phyloP scores from a whole-genome alignment of 192 early-diverging fungal genomes.

The Powellomyces hirtus region DNA sequence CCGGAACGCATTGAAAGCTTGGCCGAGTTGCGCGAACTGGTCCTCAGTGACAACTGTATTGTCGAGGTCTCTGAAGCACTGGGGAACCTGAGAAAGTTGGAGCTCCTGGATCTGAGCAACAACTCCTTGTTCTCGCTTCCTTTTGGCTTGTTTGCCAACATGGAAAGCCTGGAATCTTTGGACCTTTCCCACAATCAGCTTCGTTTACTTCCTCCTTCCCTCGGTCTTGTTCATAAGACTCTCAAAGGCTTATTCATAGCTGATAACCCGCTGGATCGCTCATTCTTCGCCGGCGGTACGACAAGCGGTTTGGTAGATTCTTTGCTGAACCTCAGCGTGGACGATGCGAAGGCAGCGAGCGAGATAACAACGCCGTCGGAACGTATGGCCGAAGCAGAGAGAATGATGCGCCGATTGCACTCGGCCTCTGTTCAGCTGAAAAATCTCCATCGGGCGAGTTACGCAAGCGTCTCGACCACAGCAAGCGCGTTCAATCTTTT shows the following conservation, averaged over 20 bases:
- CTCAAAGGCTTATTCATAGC: slow-evolving; percentile 23
- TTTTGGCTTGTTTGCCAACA: slow-evolving; percentile 11
- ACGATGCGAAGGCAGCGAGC: not conserved
- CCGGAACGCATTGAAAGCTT: slow-evolving; percentile 23
- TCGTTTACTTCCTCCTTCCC: slow-evolving; percentile 38
- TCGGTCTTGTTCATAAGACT: slow-evolving; percentile 36
- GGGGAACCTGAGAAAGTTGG: slow-evolving; percentile 27
- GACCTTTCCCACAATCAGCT: slow-evolving; percentile 36
- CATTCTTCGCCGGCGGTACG: not conserved
- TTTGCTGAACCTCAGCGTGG: slow-evolving; percentile 2
- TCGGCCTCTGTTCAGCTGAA: not conserved
- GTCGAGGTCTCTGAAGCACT: slow-evolving; percentile 29
- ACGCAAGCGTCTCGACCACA: not conserved
- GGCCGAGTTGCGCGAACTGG: slow-evolving; percentile 38
- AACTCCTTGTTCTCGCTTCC: slow-evolving; percentile 28
- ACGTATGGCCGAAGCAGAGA: slow-evolving; percentile 16
- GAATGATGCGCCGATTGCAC: not conserved
- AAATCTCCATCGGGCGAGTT: not conserved
- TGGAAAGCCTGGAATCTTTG: slow-evolving; percentile 28
- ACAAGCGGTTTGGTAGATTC: not conserved
- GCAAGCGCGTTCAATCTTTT: not conserved
- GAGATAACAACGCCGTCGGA: not conserved
- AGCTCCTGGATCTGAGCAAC: slow-evolving; percentile 39
- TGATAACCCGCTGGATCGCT: slow-evolving; percentile 22
- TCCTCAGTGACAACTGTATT: slow-evolving; percentile 26